Percentiles rank a stretch among this genome's conserved stretches.
These are phyloP conservation scores for Plasmodium berghei DNA, from an alignment of 169 alveolate species.

Conservation along the genomic window DNA sequence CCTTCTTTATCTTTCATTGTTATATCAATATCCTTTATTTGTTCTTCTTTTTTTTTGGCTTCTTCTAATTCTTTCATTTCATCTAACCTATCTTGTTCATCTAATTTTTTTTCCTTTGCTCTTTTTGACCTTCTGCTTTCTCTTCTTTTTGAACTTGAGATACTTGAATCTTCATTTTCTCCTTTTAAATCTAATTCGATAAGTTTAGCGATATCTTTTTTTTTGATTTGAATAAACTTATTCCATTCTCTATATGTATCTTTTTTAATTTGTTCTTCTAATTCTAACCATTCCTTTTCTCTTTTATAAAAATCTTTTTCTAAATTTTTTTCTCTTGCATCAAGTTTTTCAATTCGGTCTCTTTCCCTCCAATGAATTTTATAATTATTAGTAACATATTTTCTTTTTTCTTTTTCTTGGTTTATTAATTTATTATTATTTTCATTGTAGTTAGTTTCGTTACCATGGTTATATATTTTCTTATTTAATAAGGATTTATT, in stretches of 20 bases:
- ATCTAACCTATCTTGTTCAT: conserved; percentile 36
- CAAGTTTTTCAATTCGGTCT: conserved; percentile 74
- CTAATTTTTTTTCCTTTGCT: conserved; percentile 50
- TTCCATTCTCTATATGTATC: conserved; percentile 75
- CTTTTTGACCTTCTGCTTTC: conserved; percentile 64
- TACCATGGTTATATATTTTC: neutral
- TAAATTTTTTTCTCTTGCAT: conserved; percentile 72
- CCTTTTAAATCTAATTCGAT: conserved; percentile 70
- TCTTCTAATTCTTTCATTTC: conserved; percentile 54
- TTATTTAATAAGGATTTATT: neutral
- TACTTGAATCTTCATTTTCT: conserved; percentile 28
- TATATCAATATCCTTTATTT: neutral
- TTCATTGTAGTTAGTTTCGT: neutral
- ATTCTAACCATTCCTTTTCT: conserved; percentile 81
- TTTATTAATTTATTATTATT: neutral
- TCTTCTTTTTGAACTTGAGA: conserved; percentile 49
- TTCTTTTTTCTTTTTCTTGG: conserved; percentile 8
- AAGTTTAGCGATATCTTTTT: conserved; percentile 62
- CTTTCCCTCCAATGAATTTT: conserved; percentile 80
- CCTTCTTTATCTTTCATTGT: neutral
- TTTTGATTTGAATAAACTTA: conserved; percentile 26
- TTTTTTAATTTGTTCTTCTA: conserved; percentile 80
- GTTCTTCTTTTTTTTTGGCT: conserved; percentile 4
- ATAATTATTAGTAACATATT: conserved; percentile 74
- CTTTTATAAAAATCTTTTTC: conserved; percentile 76